Conservation (phyloP, 2,329 filamentous ascomycete genomes). For the Nemania diffusa region DNA sequence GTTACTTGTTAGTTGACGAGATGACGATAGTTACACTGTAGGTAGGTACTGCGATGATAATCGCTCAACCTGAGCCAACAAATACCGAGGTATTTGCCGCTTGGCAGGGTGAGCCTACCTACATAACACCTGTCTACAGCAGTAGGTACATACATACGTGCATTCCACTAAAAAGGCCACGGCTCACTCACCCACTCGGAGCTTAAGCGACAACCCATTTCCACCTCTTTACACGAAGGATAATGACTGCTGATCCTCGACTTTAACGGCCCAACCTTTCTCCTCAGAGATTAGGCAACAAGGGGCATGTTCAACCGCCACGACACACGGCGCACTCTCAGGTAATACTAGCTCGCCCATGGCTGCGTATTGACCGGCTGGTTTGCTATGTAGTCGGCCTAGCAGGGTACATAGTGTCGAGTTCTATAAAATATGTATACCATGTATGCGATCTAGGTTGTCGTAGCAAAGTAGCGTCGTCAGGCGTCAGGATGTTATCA, state of each 20-base stretch:
- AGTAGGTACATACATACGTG: background rate
- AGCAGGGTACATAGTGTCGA: background rate
- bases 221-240: conserved; percentile 51
- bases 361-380: conserved; percentile 77
- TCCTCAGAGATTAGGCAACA: background rate
- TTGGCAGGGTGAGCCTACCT: background rate
- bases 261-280: background rate
- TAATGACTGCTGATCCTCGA: conserved; percentile 65
- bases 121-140: no score
- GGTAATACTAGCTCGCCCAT: conserved; percentile 81
- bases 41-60: background rate
- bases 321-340: conserved; percentile 70
- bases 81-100: background rate
- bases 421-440: no score
- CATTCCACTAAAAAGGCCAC: background rate
- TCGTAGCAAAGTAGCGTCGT: conserved; percentile 48
- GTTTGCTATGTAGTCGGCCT: conserved; percentile 61
- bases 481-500: conserved; percentile 8
- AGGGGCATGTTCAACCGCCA: conserved; percentile 64
- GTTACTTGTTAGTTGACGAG: background rate
- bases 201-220: background rate
- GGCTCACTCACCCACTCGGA: background rate
- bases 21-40: background rate
- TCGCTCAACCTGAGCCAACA: background rate
- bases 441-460: background rate